Evolutionary conservation across 441 rosid species (phyloP).

Genomic region (Gossypium armourianum): DNA sequence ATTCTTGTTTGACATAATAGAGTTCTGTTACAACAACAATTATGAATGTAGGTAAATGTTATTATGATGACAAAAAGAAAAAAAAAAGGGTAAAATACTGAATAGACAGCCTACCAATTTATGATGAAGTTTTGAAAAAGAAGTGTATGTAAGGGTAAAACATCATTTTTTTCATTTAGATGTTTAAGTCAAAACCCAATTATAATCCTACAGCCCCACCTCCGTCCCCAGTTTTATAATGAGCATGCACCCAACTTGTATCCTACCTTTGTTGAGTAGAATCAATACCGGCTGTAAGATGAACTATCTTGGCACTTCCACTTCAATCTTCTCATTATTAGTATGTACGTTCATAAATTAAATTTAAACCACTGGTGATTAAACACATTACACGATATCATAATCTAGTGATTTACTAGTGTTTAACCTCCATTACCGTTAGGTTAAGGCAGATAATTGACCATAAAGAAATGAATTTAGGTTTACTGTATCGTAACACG

Average conservation of each 20-base stretch:
- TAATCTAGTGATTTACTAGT: background rate
- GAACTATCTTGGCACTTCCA: background rate
- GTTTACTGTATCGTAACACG: background rate
- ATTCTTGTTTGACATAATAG: background rate
- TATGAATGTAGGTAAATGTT: background rate
- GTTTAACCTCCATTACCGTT: background rate
- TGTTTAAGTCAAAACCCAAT: background rate
- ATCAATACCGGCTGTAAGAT: background rate
- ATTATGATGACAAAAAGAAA: background rate
- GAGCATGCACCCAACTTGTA: background rate
- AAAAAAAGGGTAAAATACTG: background rate
- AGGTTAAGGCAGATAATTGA: background rate
- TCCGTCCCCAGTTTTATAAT: background rate
- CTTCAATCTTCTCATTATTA: background rate
- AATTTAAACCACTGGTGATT: background rate
- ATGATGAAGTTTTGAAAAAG: background rate
- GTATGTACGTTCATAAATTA: background rate
- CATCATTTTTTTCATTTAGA: background rate
- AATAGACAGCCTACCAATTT: background rate
- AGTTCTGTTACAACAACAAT: background rate
- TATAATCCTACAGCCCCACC: background rate
- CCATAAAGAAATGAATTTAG: background rate
- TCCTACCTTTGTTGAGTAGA: constrained; percentile 10
- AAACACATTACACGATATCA: background rate
- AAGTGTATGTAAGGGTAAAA: background rate